Conservation (phyloP, 805 yeast species). For the Millerago galiae region DNA sequence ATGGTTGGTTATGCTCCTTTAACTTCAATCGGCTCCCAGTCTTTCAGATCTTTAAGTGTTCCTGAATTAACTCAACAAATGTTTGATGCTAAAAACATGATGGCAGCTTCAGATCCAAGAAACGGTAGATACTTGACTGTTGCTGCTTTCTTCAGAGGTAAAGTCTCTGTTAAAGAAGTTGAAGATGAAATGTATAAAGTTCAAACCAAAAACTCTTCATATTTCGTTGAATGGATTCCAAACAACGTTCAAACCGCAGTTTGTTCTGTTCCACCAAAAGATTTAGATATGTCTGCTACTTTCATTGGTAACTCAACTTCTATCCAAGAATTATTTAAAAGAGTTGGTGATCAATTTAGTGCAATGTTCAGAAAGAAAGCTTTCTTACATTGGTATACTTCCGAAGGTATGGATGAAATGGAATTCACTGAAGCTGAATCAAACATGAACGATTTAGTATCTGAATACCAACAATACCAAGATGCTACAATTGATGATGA, state of each 20-base stretch:
- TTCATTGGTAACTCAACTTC: constrained; percentile 97
- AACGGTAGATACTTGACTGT: constrained; percentile 97
- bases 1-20: constrained; percentile 97
- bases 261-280: constrained; percentile 88
- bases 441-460: constrained; percentile 93
- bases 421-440: constrained; percentile 98
- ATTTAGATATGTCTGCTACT: constrained; percentile 88
- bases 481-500: constrained; percentile 85
- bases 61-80: constrained; percentile 95
- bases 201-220: constrained; percentile 91
- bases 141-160: constrained; percentile 96
- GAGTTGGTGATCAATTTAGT: constrained; percentile 94
- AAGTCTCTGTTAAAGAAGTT: constrained; percentile 96
- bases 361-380: constrained; percentile 99
- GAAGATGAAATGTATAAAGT: constrained; percentile 92
- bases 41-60: constrained; percentile 92
- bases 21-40: constrained; percentile 81
- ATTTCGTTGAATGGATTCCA: constrained; percentile 99
- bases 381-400: constrained; percentile 98
- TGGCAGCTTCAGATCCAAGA: constrained; percentile 99
- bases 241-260: constrained; percentile 99
- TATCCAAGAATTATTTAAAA: constrained; percentile 96
- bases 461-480: constrained; percentile 95
- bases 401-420: constrained; percentile 99
- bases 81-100: constrained; percentile 97